These are phyloP conservation scores for Pythium dissimile DNA, from an alignment of 352 stramenopile species.

Conservation along the genomic window DNA sequence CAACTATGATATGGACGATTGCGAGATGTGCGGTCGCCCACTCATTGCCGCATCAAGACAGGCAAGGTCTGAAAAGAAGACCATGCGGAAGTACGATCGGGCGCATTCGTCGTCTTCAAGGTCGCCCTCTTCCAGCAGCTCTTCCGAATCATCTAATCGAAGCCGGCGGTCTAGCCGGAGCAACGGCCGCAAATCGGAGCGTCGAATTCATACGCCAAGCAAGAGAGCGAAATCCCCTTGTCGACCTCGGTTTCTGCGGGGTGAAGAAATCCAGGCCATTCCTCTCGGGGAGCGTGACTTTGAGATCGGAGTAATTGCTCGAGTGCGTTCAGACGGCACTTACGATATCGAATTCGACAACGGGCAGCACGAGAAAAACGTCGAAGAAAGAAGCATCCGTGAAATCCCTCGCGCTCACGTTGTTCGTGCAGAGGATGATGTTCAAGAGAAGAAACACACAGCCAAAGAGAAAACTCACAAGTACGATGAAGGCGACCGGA, in stretches of 20 bases:
- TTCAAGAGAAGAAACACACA: conserved; percentile 9
- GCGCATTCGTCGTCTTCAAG: conserved; percentile 33
- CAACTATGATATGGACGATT: conserved; percentile 67
- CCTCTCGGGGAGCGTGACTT: conserved; percentile 43
- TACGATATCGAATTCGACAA: conserved; percentile 74
- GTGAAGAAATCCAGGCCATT: conserved; percentile 64
- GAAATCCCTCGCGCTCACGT: conserved; percentile 38
- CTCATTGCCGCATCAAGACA: conserved; percentile 37
- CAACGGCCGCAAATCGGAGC: conserved; percentile 28
- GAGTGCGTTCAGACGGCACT: conserved; percentile 41
- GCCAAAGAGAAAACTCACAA: conserved; percentile 19
- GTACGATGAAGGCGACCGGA: conserved; percentile 37
- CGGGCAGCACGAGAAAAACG: conserved; percentile 50
- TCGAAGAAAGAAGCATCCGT: conserved; percentile 41
- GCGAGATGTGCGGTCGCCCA: conserved; percentile 56
- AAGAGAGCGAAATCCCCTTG: conserved; percentile 9
- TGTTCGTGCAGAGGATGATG: conserved; percentile 24
- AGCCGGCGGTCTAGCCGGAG: conserved; percentile 27
- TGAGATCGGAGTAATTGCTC: conserved; percentile 47
- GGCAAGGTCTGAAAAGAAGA: conserved; percentile 27
- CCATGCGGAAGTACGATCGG: conserved; percentile 29
- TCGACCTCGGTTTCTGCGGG: conserved; percentile 34
- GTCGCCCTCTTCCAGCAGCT: conserved; percentile 31
- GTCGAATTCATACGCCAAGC: conserved; percentile 19
- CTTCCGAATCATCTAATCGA: conserved; percentile 24